A percentile compares a stretch with the other conserved stretches of the same genome.
phyloP scores from a whole-genome alignment of 1,139 yeast species.

The Sugiyamaella grinbergsii region DNA sequence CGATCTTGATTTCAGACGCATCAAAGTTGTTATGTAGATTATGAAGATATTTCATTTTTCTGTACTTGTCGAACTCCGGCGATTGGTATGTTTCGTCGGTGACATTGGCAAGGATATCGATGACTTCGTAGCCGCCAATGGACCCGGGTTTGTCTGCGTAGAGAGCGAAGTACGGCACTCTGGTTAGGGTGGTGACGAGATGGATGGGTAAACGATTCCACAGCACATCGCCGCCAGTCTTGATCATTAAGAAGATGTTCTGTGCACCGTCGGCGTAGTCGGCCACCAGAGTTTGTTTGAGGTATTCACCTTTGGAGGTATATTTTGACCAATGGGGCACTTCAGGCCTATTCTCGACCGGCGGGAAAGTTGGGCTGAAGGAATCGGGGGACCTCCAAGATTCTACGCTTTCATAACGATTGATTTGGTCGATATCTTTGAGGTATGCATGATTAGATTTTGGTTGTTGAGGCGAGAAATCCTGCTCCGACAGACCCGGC shows the following conservation, averaged over 20 bases:
- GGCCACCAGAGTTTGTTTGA: slow-evolving; percentile 34
- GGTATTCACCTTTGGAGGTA: slow-evolving; percentile 24
- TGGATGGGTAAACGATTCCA: slow-evolving; percentile 45
- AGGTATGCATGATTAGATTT: not conserved
- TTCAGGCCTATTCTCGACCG: slow-evolving; percentile 13
- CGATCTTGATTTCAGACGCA: slow-evolving; percentile 26
- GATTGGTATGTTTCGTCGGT: slow-evolving; percentile 33
- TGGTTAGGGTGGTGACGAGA: slow-evolving; percentile 41
- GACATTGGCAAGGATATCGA: slow-evolving; percentile 39
- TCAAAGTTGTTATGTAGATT: slow-evolving; percentile 33
- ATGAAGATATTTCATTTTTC: slow-evolving; percentile 34
- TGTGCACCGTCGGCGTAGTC: slow-evolving; percentile 35
- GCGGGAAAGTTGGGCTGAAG: slow-evolving; percentile 19
- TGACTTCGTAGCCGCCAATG: slow-evolving; percentile 41
- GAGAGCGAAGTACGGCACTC: slow-evolving; percentile 41
- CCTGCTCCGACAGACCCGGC: not conserved
- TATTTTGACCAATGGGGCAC: slow-evolving; percentile 21
- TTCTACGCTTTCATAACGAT: slow-evolving; percentile 24
- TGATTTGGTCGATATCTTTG: not conserved
- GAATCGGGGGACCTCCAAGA: slow-evolving; percentile 26
- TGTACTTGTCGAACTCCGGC: slow-evolving; percentile 37
- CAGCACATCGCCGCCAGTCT: slow-evolving; percentile 43
- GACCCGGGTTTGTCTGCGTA: slow-evolving; percentile 41
- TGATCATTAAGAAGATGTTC: slow-evolving; percentile 41
- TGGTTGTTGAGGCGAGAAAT: slow-evolving; percentile 1